Evolutionary conservation across 768 basidiomycete genomes (phyloP), one percentile per base, ranked within the genome.

Genomic region (Termitomyces sp.): DNA sequence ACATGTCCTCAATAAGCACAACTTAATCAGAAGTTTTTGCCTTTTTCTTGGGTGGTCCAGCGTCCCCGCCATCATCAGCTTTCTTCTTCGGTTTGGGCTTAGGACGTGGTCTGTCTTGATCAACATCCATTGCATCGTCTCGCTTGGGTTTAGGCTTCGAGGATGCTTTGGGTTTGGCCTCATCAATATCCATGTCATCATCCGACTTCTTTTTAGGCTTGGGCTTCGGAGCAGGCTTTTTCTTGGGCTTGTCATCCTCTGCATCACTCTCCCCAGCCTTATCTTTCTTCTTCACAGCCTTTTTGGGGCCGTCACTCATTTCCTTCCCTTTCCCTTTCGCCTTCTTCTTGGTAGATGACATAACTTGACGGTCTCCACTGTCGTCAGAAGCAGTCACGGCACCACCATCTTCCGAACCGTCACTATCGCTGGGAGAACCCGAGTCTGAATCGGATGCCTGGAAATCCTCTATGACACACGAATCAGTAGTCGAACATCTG

Each of bases 361-460:
- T 73, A 63, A 91, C 65, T 52, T 84, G 85, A 54, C 81, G 81
- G 67, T 93, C 90, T 31, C 91, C 92, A 59, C 86, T 88, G 43
- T 89, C 90, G 66, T 92, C 91, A 0, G 92, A 92, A 12, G 89
- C 92, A 5, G 90, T 92, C 56, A 85, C 80, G 1, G 86, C 90
- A 4, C 84, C 90, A 3, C 84, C 88, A 31, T 86, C 89, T 5
- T 67, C 76, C 72, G 82, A 84, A 1, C 83, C 83, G 51, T 90
- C 91, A 36, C 75, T 79, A 16, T 83, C 88, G 39, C 84, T 87
- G 0, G 95, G 92, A 4, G 95, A 97, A n/a, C 95, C 94, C 46
- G 76, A 79, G 65, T 97, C 94, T 0, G 90, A 90, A 2, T 76
- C 87, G 7, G 89, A 92, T 8, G 87, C 94, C 59, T 86, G 73